Base-by-base conservation (phyloP, 371 early-diverging fungal species). In the Modicella reniformis region DNA sequence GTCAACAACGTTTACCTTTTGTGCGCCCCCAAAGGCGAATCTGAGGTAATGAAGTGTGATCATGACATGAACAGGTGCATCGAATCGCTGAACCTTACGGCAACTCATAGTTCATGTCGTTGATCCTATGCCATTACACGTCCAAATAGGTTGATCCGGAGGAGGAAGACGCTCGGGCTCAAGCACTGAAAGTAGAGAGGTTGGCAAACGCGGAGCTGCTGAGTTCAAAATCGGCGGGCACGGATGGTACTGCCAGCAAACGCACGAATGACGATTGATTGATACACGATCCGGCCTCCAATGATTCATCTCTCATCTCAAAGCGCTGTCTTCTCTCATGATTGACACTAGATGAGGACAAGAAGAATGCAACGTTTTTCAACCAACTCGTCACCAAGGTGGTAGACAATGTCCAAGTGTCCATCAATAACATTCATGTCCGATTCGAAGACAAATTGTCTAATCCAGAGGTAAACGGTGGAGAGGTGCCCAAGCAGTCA, bases 381-480 rank as follows among this genome's bases (percentile, higher is more conserved):
- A 92, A 86, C 40, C 95, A 94, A 72, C 86, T 98, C 13, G 85
- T 94, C 33, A 93, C 96, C 3, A 94, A 95, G 76, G 93, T 99
- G 28, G 88, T 98, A 10, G 97, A 99, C 73, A 99, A 99, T 70
- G 77, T 99, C 41, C 98, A 99, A 69, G 88, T 99, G 15, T 91
- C 94, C 6, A 94, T 99, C 62, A 91, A 92, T 51, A 95, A 96
- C 81, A 98, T 99, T 56, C 98, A 98, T 80, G 84, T 99, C 54
- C 87, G 97, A 33, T 99, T 95, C 74, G 98, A 96, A 72, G 99
- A 99, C 81, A 83, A 86, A 59, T 71, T 90, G 52, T 92, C 92
- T 34, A 87, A 90, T 65, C 90, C 92, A 5, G 85, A 83, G 50
- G 83, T 83, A 67, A 25, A 44, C 25, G 10, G 37, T 37, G 5